phyloP scores from a whole-genome alignment of 768 basidiomycete species.

The Pulveroboletus frians region DNA sequence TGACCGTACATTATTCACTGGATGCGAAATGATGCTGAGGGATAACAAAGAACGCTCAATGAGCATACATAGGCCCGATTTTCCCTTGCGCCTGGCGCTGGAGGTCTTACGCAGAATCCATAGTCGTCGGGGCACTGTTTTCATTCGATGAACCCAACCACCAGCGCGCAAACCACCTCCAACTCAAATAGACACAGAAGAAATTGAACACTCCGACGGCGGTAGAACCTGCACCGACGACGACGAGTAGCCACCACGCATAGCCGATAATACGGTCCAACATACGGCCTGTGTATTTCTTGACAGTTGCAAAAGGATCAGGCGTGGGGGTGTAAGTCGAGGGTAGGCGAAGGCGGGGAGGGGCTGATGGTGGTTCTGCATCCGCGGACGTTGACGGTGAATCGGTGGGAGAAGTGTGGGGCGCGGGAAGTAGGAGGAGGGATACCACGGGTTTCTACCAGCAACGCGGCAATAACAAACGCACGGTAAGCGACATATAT shows the following conservation, averaged over 20 bases:
- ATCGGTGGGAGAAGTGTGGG: constrained; percentile 21
- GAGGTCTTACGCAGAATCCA: constrained; percentile 15
- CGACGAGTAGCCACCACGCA: constrained; percentile 69
- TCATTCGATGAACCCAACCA: constrained; percentile 12
- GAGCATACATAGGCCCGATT: background rate
- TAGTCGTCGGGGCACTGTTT: constrained; percentile 1
- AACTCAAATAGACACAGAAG: constrained; percentile 59
- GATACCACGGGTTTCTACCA: constrained; percentile 81
- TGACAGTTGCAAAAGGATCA: constrained; percentile 49
- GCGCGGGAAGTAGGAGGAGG: constrained; percentile 57
- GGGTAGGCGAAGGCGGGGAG: constrained; percentile 49
- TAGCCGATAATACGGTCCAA: constrained; percentile 75
- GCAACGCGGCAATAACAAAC: background rate
- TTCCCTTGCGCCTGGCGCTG: background rate
- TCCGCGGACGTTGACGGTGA: constrained; percentile 15
- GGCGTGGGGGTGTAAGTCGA: constrained; percentile 44
- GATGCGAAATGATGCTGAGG: background rate
- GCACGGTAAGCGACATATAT: background rate
- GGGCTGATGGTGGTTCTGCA: constrained; percentile 18
- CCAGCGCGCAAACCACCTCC: constrained; percentile 51
- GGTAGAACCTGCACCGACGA: constrained; percentile 74
- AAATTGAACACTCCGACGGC: constrained; percentile 70
- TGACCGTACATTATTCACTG: no score
- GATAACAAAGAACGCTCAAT: background rate
- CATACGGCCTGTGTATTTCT: constrained; percentile 58